Percentiles rank a stretch among this genome's conserved stretches.
These are phyloP conservation scores for Teratosphaeria nubilosa DNA, from an alignment of 2,329 filamentous ascomycete species.

Conservation along the genomic window DNA sequence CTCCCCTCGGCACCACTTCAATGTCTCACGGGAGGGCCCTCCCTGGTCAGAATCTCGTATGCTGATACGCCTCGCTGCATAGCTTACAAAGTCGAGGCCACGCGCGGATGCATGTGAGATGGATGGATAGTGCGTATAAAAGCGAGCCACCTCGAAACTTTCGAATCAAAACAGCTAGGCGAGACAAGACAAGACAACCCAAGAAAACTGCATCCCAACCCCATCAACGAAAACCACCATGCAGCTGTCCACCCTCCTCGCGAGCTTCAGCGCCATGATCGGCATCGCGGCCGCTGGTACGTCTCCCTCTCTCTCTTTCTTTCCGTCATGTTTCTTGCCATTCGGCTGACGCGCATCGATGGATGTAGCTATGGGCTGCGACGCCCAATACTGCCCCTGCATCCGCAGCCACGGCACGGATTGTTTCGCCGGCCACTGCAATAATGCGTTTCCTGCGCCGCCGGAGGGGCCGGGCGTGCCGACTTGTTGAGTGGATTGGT, in stretches of 20 bases:
- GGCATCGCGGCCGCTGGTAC: neutral
- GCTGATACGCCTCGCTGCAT: too few relatives aligned
- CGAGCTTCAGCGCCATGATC: neutral
- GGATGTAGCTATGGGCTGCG: neutral
- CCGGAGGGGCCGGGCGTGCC: neutral
- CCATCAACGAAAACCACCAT: neutral
- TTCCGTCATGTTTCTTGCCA: neutral
- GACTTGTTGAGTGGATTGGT: neutral
- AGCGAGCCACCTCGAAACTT: too few relatives aligned
- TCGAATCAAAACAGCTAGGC: too few relatives aligned
- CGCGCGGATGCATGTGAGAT: too few relatives aligned
- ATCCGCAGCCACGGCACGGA: neutral
- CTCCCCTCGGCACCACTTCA: neutral
- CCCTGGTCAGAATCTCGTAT: too few relatives aligned
- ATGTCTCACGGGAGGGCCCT: neutral
- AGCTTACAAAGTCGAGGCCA: too few relatives aligned
- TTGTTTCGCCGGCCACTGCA: neutral
- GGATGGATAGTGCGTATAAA: too few relatives aligned
- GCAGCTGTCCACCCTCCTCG: neutral
- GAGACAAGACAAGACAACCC: too few relatives aligned
- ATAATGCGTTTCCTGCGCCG: neutral
- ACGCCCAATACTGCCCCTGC: neutral
- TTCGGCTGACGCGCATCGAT: too few relatives aligned
- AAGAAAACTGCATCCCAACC: too few relatives aligned
- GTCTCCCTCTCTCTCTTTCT: neutral